Base-by-base conservation (phyloP, 257 asterid genomes). In the Solanum appendiculatum region DNA sequence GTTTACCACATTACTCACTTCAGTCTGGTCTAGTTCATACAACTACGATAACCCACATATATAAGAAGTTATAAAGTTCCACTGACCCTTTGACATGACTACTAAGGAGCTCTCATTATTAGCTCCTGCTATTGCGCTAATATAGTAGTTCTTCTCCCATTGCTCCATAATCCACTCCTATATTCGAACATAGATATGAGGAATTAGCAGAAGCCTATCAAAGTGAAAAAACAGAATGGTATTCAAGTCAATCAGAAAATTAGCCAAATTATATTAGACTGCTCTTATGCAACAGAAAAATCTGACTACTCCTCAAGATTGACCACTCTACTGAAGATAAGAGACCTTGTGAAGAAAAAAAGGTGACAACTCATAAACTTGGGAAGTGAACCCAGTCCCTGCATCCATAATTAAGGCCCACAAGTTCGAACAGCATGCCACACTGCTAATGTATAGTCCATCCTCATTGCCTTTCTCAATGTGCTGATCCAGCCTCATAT, bases 341-440 rank as follows among this genome's bases (percentile, higher is more conserved):
- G 25, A 37, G 75, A 92, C 95, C 94, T 91, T 92, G 87, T 91
- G 93, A 87, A 92, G 94, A 80, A 92, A 92, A 83, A 31, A 29
- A 18, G 91, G 86, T 34, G 95, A 93, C 60, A 89, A 84, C 54
- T 93, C 89, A 86, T 90, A 93, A 88, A 93, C 92, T 90, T 93
- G 94, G 68, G 88, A 48, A 83, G 54, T 78, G 78, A 93, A 93
- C 8, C 95, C 94, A 10, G 94, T 93, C 72, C 94, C 95, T 20
- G 95, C 95, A 91, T 93, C 95, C 94, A 93, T 90, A 70, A 93
- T 88, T 72, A 91, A 86, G 25, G 95, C 95, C 94, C 95, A 93
- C 36, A 91, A 90, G 78, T 92, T 91, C 13, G 91, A 36, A 88
- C 86, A 89, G 60, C 94, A 93, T 70, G 95, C 90, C 83, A 93